phyloP scores from a whole-genome alignment of 2,329 filamentous ascomycete species.

The Zymoseptoria pseudotritici region DNA sequence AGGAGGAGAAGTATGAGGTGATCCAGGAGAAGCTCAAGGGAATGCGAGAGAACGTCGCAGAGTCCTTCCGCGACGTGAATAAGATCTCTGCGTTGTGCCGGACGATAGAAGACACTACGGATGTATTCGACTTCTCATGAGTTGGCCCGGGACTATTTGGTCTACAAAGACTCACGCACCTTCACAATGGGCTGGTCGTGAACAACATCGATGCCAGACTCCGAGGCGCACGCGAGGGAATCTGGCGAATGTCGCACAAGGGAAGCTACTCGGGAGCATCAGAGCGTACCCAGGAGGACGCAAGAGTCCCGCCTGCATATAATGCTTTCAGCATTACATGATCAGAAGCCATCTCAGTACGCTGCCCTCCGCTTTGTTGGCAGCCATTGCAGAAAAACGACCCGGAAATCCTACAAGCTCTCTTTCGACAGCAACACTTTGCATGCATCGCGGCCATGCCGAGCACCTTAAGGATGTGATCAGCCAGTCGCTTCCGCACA shows the following conservation, averaged over 20 bases:
- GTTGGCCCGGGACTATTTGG: neutral
- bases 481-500: neutral
- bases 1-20: conserved; percentile 71
- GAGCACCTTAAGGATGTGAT: neutral
- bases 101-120: conserved; percentile 60
- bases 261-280: no score
- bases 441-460: neutral
- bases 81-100: conserved; percentile 62
- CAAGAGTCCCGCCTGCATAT: no score
- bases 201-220: neutral
- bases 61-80: conserved; percentile 73
- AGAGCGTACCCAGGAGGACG: no score
- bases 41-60: conserved; percentile 64
- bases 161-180: neutral
- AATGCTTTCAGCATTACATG: no score
- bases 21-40: conserved; percentile 54
- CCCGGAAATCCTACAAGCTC: neutral
- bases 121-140: conserved; percentile 34
- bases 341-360: no score
- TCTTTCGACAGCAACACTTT: neutral
- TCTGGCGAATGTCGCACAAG: no score
- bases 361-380: neutral
- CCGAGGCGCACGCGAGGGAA: no score
- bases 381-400: neutral
- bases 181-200: neutral